These are phyloP conservation scores for Colletotrichum tropicicola DNA, from an alignment of 2,329 filamentous ascomycete species.

Conservation along the genomic window DNA sequence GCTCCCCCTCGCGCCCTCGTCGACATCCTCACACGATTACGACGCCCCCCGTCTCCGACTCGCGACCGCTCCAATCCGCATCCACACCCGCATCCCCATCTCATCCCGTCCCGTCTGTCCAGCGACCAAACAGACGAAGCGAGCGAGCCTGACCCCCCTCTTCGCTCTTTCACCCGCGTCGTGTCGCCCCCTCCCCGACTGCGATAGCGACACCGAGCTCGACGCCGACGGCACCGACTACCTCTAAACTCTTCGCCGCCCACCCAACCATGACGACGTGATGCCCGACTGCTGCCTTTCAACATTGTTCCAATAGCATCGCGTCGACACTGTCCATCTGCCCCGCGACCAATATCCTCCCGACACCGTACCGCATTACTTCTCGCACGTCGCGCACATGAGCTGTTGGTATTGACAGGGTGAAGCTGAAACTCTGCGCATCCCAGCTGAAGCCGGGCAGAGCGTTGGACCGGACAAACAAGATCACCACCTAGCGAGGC, in stretches of 20 bases:
- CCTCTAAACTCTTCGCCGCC: neutral
- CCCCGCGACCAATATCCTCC: neutral
- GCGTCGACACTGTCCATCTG: neutral
- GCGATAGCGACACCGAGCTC: slow-evolving; percentile 6
- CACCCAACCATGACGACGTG: slow-evolving; percentile 17
- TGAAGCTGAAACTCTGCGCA: slow-evolving; percentile 28
- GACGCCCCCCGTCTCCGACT: slow-evolving; percentile 8
- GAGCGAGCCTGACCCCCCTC: slow-evolving; percentile 1
- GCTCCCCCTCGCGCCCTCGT: neutral
- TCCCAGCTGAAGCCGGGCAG: slow-evolving; percentile 22
- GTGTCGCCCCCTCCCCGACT: neutral
- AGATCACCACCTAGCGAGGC: neutral
- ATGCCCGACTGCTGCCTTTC: slow-evolving; percentile 12
- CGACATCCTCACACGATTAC: neutral
- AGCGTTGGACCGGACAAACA: slow-evolving; percentile 14
- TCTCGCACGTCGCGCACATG: slow-evolving; percentile 25
- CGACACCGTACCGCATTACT: neutral
- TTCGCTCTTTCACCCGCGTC: neutral
- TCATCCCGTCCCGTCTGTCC: slow-evolving; percentile 2
- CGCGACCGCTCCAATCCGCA: slow-evolving; percentile 11
- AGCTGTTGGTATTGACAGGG: slow-evolving; percentile 9
- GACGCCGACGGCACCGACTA: neutral
- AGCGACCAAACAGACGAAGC: slow-evolving; percentile 10
- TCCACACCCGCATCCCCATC: neutral
- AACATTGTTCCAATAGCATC: slow-evolving; percentile 1